Percentiles rank a stretch among this genome's conserved stretches.
These are phyloP conservation scores for Curvularia eragrostidis DNA, from an alignment of 2,329 filamentous ascomycete genomes.

Conservation along the genomic window DNA sequence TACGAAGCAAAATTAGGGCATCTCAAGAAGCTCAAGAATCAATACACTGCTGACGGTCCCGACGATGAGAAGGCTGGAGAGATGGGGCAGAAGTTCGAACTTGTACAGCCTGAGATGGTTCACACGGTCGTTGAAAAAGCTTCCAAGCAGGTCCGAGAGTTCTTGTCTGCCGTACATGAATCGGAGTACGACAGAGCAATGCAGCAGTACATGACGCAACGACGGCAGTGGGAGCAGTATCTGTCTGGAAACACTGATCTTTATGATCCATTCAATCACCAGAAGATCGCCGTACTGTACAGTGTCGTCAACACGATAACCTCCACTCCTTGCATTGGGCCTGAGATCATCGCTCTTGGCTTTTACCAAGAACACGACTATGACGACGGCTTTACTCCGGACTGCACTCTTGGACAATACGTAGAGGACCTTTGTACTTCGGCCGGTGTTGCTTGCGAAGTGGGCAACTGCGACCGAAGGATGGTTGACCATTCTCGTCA, in stretches of 20 bases:
- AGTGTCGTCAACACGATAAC: slow-evolving; percentile 93
- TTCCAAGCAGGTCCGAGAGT: slow-evolving; percentile 87
- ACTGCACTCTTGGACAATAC: slow-evolving; percentile 93
- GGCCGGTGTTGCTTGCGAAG: slow-evolving; percentile 77
- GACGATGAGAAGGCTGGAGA: slow-evolving; percentile 42
- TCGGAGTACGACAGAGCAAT: slow-evolving; percentile 95
- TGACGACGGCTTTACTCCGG: slow-evolving; percentile 73
- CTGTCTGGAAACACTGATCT: slow-evolving; percentile 85
- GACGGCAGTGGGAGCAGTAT: slow-evolving; percentile 94
- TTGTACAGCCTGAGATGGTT: slow-evolving; percentile 96
- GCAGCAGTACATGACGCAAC: slow-evolving; percentile 93
- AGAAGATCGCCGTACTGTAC: slow-evolving; percentile 93
- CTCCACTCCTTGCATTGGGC: slow-evolving; percentile 90
- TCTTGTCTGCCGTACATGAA: slow-evolving; percentile 92
- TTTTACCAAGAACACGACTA: slow-evolving; percentile 91
- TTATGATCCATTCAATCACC: slow-evolving; percentile 94
- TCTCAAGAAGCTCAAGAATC: slow-evolving; percentile 81
- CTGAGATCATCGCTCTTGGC: slow-evolving; percentile 84
- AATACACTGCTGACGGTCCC: slow-evolving; percentile 56
- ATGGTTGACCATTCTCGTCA: slow-evolving; percentile 95
- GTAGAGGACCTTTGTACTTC: slow-evolving; percentile 86
- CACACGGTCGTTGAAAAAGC: slow-evolving; percentile 80
- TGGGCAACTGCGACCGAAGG: slow-evolving; percentile 83
- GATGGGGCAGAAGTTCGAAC: slow-evolving; percentile 74
- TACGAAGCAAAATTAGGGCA: slow-evolving; percentile 85